Evolutionary conservation across 169 alveolate genomes (phyloP).

Genomic region (Theileria parva): DNA sequence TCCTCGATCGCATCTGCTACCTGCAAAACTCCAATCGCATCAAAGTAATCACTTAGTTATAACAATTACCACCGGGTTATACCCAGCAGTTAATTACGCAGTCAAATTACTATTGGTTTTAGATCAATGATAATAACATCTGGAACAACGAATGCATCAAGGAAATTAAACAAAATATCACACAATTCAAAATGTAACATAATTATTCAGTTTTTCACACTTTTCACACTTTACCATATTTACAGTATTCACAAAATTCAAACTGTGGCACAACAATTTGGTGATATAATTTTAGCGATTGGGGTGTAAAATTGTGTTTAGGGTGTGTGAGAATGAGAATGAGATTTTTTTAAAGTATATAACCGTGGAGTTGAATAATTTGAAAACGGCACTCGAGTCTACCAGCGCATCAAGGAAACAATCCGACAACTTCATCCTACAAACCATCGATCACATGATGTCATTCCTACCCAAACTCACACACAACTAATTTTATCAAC

Average conservation of each 20-base stretch:
- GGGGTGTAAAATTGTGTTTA: not conserved
- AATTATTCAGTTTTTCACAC: not conserved
- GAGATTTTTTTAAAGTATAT: slow-evolving; percentile 42
- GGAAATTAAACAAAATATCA: slow-evolving; percentile 41
- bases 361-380: slow-evolving; percentile 46
- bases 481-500: slow-evolving; percentile 4
- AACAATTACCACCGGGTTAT: not conserved
- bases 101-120: not conserved
- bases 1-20: slow-evolving; percentile 40
- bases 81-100: not conserved
- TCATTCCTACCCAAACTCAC: slow-evolving; percentile 35
- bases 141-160: slow-evolving; percentile 40
- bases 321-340: slow-evolving; percentile 39
- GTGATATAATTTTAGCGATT: not conserved
- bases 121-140: slow-evolving; percentile 34
- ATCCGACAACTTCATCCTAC: slow-evolving; percentile 49
- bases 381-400: slow-evolving; percentile 46
- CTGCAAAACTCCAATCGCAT: slow-evolving; percentile 46
- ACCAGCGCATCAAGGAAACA: slow-evolving; percentile 58
- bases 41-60: not conserved
- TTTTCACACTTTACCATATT: not conserved
- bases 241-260: no score
- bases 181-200: slow-evolving; percentile 24
- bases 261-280: no score
- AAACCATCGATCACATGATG: slow-evolving; percentile 65